Conservation (phyloP, 306 rosid genomes). For the Oemleria cerasiformis region DNA sequence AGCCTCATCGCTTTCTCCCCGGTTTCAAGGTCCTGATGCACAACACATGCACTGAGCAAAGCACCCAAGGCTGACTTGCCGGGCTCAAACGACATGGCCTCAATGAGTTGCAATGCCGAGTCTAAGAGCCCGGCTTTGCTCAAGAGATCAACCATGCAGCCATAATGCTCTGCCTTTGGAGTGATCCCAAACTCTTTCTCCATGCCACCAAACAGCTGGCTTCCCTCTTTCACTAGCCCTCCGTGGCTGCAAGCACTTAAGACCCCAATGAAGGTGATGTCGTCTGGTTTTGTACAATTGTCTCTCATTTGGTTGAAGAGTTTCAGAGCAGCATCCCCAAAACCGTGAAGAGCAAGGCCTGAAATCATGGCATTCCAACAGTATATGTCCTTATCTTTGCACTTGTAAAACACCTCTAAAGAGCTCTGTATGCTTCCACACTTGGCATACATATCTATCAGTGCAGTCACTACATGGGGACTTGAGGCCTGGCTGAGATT, state of each 20-base stretch:
- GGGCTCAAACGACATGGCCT: slow-evolving; percentile 26
- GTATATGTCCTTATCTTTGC: slow-evolving; percentile 19
- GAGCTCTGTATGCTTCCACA: slow-evolving; percentile 29
- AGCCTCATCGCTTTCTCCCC: slow-evolving; percentile 31
- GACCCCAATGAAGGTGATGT: slow-evolving; percentile 33
- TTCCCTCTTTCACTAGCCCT: slow-evolving; percentile 32
- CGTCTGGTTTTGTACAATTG: slow-evolving; percentile 25
- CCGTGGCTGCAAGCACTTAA: slow-evolving; percentile 36
- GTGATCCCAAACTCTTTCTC: slow-evolving; percentile 14
- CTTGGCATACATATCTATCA: slow-evolving; percentile 36
- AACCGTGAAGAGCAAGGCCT: slow-evolving; percentile 29
- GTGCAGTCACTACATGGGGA: slow-evolving; percentile 30
- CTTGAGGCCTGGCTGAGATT: slow-evolving; percentile 11
- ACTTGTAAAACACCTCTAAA: slow-evolving; percentile 29
- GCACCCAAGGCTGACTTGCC: slow-evolving; percentile 30
- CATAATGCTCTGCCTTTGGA: slow-evolving; percentile 35
- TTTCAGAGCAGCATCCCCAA: slow-evolving; percentile 19
- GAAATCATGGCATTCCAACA: slow-evolving; percentile 38
- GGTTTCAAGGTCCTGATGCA: slow-evolving; percentile 21
- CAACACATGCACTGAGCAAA: slow-evolving; percentile 36
- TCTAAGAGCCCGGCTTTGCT: slow-evolving; percentile 24
- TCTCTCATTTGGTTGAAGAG: slow-evolving; percentile 24
- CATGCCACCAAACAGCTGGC: slow-evolving; percentile 20
- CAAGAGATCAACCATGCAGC: slow-evolving; percentile 36
- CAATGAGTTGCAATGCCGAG: slow-evolving; percentile 14